phyloP scores from a whole-genome alignment of 2,329 filamentous ascomycete genomes.

The Drechslera avenae region DNA sequence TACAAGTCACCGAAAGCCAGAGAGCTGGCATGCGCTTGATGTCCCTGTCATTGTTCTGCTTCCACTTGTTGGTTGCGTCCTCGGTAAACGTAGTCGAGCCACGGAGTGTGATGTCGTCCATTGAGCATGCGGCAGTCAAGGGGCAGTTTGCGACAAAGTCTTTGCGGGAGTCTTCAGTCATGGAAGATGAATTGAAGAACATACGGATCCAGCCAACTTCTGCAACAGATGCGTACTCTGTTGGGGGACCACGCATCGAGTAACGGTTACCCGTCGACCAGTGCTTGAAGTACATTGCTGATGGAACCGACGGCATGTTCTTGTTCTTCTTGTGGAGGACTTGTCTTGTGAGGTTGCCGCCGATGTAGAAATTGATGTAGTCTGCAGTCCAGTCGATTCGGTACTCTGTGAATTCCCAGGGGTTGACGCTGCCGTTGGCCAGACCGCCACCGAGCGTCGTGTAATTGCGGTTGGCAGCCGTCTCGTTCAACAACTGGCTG shows the following conservation, averaged over 20 bases:
- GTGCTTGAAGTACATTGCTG: constrained; percentile 54
- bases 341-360: constrained; percentile 43
- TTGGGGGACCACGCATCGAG: constrained; percentile 54
- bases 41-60: constrained; percentile 30
- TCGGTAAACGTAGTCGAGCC: constrained; percentile 36
- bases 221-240: constrained; percentile 44
- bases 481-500: constrained; percentile 39
- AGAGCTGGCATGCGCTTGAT: constrained; percentile 39
- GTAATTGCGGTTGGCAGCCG: constrained; percentile 44
- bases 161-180: constrained; percentile 25
- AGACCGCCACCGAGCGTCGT: constrained; percentile 42
- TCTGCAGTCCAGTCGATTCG: constrained; percentile 56
- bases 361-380: constrained; percentile 52
- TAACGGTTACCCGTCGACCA: constrained; percentile 55
- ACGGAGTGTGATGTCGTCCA: constrained; percentile 43
- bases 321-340: constrained; percentile 41
- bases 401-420: constrained; percentile 55
- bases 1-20: constrained; percentile 40
- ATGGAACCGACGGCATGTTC: constrained; percentile 49
- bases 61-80: constrained; percentile 36
- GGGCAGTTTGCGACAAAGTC: constrained; percentile 12
- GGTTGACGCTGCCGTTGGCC: constrained; percentile 40
- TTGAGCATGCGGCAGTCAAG: constrained; percentile 38
- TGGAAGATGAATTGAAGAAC: constrained; percentile 57
- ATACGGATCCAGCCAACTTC: constrained; percentile 55